Conservation (phyloP, 768 basidiomycete genomes). For the Mycena leptocephala region DNA sequence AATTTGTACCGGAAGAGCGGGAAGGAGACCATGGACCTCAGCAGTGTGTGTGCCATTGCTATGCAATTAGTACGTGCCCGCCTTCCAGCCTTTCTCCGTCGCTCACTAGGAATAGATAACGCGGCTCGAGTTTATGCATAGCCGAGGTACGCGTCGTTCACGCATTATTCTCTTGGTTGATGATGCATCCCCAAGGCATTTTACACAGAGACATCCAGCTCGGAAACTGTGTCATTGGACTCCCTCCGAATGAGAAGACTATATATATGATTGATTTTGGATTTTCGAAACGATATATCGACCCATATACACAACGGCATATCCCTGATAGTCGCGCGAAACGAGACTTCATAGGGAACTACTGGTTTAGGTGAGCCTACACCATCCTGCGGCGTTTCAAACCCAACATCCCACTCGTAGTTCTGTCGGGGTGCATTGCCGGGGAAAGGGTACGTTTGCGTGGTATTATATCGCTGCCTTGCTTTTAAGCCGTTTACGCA, state of each 20-base stretch:
- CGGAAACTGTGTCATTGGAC: conserved; percentile 82
- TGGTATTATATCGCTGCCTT: neutral
- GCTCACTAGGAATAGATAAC: conserved; percentile 65
- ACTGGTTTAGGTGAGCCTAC: conserved; percentile 78
- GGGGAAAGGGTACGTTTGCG: conserved; percentile 71
- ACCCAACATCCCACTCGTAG: conserved; percentile 41
- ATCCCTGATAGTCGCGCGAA: conserved; percentile 79
- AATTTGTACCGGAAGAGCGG: conserved; percentile 70
- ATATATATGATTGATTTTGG: conserved; percentile 93
- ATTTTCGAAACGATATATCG: conserved; percentile 86
- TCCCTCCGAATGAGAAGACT: conserved; percentile 68
- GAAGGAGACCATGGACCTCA: conserved; percentile 75
- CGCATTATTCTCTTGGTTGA: neutral
- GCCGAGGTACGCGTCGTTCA: conserved; percentile 57
- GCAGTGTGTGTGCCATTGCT: conserved; percentile 82
- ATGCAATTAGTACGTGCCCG: conserved; percentile 77
- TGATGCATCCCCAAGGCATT: conserved; percentile 46
- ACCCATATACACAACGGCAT: conserved; percentile 75
- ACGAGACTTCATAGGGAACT: conserved; percentile 88
- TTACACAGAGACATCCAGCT: conserved; percentile 87
- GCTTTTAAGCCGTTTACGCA: conserved; percentile 45
- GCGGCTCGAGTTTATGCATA: conserved; percentile 85
- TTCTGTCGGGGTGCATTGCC: conserved; percentile 84
- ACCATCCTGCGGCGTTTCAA: neutral
- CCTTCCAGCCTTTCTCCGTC: conserved; percentile 17